Evolutionary conservation across 2,329 filamentous ascomycete genomes (phyloP).

Genomic region (Gaeumannomyces tritici): DNA sequence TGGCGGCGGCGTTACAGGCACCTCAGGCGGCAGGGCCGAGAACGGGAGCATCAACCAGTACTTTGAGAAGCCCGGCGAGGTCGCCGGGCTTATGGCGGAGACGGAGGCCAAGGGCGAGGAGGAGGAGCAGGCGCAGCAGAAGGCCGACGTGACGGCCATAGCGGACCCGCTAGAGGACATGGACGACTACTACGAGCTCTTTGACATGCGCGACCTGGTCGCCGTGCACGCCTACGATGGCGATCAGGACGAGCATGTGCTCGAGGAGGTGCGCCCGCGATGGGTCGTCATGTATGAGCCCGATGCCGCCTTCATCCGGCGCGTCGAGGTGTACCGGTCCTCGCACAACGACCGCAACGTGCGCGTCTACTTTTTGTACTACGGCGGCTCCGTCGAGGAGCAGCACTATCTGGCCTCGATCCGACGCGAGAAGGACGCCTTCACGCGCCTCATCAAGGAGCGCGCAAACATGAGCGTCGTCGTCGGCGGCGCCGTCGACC

Average conservation of each 20-base stretch:
- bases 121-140: conserved; percentile 44
- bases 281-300: conserved; percentile 99
- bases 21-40: conserved; percentile 52
- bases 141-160: conserved; percentile 55
- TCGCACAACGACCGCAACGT: conserved; percentile 86
- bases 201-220: conserved; percentile 81
- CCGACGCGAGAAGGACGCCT: conserved; percentile 91
- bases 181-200: conserved; percentile 86
- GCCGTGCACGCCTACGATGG: conserved; percentile 91
- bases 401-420: conserved; percentile 85
- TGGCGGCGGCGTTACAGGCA: conserved; percentile 59
- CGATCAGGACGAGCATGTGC: conserved; percentile 90
- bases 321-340: conserved; percentile 91
- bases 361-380: conserved; percentile 94
- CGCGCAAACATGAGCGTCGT: conserved; percentile 88
- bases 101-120: conserved; percentile 74
- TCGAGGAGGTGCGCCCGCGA: conserved; percentile 85
- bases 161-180: conserved; percentile 79
- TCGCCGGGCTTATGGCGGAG: conserved; percentile 73
- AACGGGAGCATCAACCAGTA: conserved; percentile 67
- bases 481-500: conserved; percentile 53
- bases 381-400: conserved; percentile 89
- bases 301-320: conserved; percentile 84
- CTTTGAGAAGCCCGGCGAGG: conserved; percentile 75
- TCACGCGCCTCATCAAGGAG: conserved; percentile 90